Conservation (phyloP, 768 basidiomycete species). For the Mycena crocata region DNA sequence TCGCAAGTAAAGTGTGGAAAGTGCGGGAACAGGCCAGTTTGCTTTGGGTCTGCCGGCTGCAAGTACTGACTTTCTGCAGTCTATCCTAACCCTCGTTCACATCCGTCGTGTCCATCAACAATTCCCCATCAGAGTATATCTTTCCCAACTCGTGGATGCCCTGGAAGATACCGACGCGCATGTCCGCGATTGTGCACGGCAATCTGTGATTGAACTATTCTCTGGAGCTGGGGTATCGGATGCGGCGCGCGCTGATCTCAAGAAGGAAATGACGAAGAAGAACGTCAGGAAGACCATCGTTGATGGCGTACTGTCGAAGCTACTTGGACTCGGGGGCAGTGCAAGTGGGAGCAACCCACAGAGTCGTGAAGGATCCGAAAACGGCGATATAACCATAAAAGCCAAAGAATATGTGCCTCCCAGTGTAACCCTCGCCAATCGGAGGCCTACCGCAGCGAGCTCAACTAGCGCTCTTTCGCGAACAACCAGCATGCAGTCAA, state of each 20-base stretch:
- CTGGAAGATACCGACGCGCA: slow-evolving; percentile 92
- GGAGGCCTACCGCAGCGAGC: slow-evolving; percentile 58
- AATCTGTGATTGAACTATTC: slow-evolving; percentile 86
- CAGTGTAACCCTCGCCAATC: slow-evolving; percentile 70
- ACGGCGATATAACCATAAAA: slow-evolving; percentile 57
- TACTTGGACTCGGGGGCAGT: slow-evolving; percentile 59
- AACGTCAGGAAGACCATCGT: slow-evolving; percentile 89
- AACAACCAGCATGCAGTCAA: slow-evolving; percentile 56
- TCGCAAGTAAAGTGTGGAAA: slow-evolving; percentile 87
- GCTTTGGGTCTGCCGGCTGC: not conserved
- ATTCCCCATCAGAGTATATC: slow-evolving; percentile 86
- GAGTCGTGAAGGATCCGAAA: slow-evolving; percentile 71
- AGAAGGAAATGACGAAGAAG: slow-evolving; percentile 90
- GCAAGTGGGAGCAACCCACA: slow-evolving; percentile 55
- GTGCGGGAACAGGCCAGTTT: slow-evolving; percentile 86
- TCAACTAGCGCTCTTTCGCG: slow-evolving; percentile 53
- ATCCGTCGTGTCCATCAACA: slow-evolving; percentile 77
- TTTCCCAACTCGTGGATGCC: slow-evolving; percentile 81
- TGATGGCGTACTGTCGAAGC: slow-evolving; percentile 79
- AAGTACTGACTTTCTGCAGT: slow-evolving; percentile 46
- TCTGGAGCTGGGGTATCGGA: slow-evolving; percentile 85
- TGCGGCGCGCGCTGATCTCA: slow-evolving; percentile 91
- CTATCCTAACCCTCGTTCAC: slow-evolving; percentile 76
- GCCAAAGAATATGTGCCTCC: slow-evolving; percentile 80
- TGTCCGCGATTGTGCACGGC: slow-evolving; percentile 88